phyloP scores from a whole-genome alignment of 2,329 filamentous ascomycete genomes.

The Ceratocystis lukuohia region DNA sequence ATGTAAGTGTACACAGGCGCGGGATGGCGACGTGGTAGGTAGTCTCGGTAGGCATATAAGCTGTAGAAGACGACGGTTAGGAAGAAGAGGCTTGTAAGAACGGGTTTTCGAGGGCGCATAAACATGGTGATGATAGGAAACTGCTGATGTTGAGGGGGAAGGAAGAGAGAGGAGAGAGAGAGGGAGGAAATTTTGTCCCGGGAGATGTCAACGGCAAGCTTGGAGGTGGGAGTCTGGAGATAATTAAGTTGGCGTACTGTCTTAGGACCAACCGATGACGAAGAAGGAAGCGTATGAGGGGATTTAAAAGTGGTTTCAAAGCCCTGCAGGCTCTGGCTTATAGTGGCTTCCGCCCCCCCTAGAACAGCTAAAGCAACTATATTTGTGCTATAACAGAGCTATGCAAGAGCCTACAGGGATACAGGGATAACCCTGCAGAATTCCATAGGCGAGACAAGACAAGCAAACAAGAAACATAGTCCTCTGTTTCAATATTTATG shows the following conservation, averaged over 20 bases:
- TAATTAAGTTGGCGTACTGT: too few relatives aligned
- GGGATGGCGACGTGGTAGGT: background rate
- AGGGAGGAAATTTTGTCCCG: too few relatives aligned
- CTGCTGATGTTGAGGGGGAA: background rate
- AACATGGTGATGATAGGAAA: conserved; percentile 1
- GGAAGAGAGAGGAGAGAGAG: too few relatives aligned
- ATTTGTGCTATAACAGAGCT: too few relatives aligned
- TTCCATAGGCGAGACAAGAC: background rate
- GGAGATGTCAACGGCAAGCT: too few relatives aligned
- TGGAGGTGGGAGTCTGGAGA: too few relatives aligned
- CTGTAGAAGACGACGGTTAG: conserved; percentile 53
- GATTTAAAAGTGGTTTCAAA: too few relatives aligned
- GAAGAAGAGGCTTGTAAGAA: conserved; percentile 36
- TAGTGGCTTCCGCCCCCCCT: too few relatives aligned
- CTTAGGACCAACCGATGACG: too few relatives aligned
- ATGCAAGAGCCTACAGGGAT: background rate
- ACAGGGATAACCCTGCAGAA: background rate
- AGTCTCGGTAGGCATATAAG: conserved; percentile 37
- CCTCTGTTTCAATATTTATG: background rate
- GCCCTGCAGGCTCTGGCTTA: too few relatives aligned
- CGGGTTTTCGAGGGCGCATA: conserved; percentile 23
- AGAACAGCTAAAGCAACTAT: too few relatives aligned
- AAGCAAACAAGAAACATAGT: background rate
- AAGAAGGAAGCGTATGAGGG: too few relatives aligned
- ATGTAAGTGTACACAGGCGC: conserved; percentile 9